A percentile compares a stretch with the other conserved stretches of the same genome.
Evolutionary conservation across 371 early-diverging fungal species (phyloP).

Genomic region (Catenaria anguillulae): DNA sequence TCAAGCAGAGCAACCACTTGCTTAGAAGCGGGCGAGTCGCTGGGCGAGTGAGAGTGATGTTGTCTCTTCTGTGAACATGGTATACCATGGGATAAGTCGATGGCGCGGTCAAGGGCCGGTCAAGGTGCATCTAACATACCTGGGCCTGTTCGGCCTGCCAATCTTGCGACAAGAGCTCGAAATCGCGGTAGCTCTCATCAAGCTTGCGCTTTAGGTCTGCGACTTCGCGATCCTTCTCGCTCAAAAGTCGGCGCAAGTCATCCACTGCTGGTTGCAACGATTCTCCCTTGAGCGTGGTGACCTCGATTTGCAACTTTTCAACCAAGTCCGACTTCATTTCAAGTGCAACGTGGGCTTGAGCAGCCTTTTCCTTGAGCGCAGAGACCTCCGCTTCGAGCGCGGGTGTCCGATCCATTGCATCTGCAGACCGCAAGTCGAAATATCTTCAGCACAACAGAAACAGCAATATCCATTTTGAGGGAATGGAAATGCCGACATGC

Average conservation of each 20-base stretch:
- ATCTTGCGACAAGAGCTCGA: slow-evolving; percentile 28
- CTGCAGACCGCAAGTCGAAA: neutral
- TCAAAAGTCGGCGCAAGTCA: slow-evolving; percentile 1
- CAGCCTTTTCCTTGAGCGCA: neutral
- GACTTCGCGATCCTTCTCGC: slow-evolving; percentile 7
- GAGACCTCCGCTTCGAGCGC: neutral
- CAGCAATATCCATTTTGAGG: neutral
- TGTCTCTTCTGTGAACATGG: slow-evolving; percentile 2
- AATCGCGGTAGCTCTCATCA: slow-evolving; percentile 20
- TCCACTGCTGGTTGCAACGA: slow-evolving; percentile 11
- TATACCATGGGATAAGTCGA: too few relatives aligned
- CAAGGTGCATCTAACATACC: too few relatives aligned
- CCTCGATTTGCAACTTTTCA: slow-evolving; percentile 9
- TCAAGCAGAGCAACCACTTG: neutral
- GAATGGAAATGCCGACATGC: too few relatives aligned
- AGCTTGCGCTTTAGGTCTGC: slow-evolving; percentile 15
- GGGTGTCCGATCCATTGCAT: neutral
- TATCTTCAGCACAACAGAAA: neutral
- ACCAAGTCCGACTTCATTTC: neutral
- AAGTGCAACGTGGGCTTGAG: neutral
- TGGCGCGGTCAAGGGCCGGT: too few relatives aligned
- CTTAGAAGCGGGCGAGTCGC: neutral
- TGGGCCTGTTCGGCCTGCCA: slow-evolving; percentile 24
- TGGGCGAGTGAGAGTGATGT: neutral
- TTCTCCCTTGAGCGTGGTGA: slow-evolving; percentile 11